Percentiles rank a stretch among this genome's conserved stretches.
These are phyloP conservation scores for Geotrichum fermentans DNA, from an alignment of 1,139 yeast species.

Conservation along the genomic window DNA sequence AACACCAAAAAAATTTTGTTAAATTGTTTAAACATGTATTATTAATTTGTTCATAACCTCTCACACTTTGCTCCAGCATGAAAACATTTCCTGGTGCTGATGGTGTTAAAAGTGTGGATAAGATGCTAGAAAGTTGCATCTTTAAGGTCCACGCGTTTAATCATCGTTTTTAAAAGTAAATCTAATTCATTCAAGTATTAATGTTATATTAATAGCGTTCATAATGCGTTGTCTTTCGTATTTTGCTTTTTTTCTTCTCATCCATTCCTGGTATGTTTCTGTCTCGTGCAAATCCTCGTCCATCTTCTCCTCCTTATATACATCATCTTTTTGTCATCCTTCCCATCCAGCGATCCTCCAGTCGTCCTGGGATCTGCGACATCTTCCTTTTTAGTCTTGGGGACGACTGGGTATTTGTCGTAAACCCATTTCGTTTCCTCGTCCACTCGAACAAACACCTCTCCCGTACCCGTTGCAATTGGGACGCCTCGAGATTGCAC, in stretches of 20 bases:
- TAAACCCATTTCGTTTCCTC: constrained; percentile 35
- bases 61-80: too few relatives aligned
- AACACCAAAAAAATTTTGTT: neutral
- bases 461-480: constrained; percentile 13
- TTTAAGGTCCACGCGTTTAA: too few relatives aligned
- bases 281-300: constrained; percentile 27
- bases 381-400: neutral
- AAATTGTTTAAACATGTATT: neutral
- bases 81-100: too few relatives aligned
- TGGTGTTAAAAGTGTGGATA: too few relatives aligned
- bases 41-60: too few relatives aligned
- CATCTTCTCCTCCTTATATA: constrained; percentile 30
- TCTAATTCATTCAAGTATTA: too few relatives aligned
- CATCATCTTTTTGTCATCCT: constrained; percentile 2
- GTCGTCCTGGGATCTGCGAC: neutral
- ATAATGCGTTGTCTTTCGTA: too few relatives aligned
- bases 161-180: neutral
- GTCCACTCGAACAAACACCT: constrained; percentile 5
- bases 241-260: too few relatives aligned
- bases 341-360: neutral
- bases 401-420: constrained; percentile 22
- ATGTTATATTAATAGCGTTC: too few relatives aligned
- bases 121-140: too few relatives aligned
- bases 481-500: constrained; percentile 22
- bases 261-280: too few relatives aligned